Conservation (phyloP, 305 asterid genomes). For the Fraxinus latifolia region DNA sequence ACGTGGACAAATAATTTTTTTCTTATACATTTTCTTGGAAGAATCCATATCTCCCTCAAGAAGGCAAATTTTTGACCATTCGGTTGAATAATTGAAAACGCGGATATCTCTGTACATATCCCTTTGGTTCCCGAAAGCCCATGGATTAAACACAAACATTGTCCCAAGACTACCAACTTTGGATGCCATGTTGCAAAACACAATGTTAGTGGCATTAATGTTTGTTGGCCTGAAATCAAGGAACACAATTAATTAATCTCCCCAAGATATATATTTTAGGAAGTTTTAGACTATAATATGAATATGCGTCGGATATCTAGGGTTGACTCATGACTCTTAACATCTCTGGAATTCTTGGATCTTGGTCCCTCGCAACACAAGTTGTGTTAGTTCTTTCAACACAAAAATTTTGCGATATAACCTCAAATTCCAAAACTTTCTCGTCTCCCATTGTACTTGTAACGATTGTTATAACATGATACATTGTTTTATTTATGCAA, state of each 20-base stretch:
- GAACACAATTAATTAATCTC: conserved; percentile 14
- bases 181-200: conserved; percentile 45
- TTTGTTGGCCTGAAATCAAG: conserved; percentile 42
- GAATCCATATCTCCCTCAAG: neutral
- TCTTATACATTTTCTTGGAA: neutral
- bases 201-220: conserved; percentile 41
- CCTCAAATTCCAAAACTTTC: conserved; percentile 50
- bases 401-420: conserved; percentile 27
- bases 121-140: neutral
- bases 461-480: neutral
- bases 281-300: neutral
- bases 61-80: neutral
- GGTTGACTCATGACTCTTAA: conserved; percentile 49
- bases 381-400: neutral
- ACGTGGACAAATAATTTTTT: neutral
- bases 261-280: conserved; percentile 18
- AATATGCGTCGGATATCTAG: conserved; percentile 31
- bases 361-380: conserved; percentile 32
- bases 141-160: neutral
- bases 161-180: conserved; percentile 20
- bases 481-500: neutral
- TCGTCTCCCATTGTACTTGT: conserved; percentile 30
- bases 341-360: conserved; percentile 51
- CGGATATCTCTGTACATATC: neutral
- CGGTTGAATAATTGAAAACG: neutral